Evolutionary conservation across 441 rosid species (phyloP).

Genomic region (Pelargonium fulgidum): DNA sequence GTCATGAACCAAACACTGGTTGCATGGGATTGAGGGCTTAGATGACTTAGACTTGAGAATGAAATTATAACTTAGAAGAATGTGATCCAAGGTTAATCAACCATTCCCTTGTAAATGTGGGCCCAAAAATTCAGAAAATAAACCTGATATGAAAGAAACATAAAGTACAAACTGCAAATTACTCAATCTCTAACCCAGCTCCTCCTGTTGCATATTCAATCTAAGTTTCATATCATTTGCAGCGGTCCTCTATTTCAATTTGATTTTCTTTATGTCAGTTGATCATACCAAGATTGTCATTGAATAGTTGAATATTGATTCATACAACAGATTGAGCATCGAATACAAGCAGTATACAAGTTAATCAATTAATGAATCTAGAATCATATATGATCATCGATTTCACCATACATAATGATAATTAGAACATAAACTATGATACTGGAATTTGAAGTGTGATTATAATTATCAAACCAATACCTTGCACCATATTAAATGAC

Average conservation of each 20-base stretch:
- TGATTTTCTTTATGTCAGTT: background rate
- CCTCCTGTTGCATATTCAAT: background rate
- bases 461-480: background rate
- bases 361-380: background rate
- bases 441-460: too few species aligned
- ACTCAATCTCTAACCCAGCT: background rate
- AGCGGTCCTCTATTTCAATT: background rate
- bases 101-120: background rate
- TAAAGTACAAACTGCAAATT: background rate
- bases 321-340: background rate
- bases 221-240: background rate
- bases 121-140: background rate
- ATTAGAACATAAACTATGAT: background rate
- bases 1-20: too few species aligned
- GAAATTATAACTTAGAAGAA: background rate
- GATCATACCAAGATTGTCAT: background rate
- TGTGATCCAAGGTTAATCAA: background rate
- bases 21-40: too few species aligned
- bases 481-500: slow-evolving; percentile 4
- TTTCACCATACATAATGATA: background rate
- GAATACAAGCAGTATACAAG: too few species aligned
- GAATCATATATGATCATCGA: background rate
- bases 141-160: background rate
- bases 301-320: background rate
- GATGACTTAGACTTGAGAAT: too few species aligned